Conservation (phyloP, 2,329 filamentous ascomycete species). For the Epichloe sibirici region DNA sequence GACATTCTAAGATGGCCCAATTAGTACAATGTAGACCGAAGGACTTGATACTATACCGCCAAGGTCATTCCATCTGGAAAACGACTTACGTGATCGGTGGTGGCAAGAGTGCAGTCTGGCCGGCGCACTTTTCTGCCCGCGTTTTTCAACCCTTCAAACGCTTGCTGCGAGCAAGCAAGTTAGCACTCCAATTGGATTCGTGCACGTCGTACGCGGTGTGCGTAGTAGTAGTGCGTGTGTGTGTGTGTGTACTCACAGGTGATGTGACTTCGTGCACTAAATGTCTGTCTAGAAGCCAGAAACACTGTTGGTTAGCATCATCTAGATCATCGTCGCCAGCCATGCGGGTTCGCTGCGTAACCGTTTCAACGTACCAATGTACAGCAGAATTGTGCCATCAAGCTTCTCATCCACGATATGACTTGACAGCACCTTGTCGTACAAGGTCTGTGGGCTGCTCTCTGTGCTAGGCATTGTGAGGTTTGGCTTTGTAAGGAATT, state of each 20-base stretch:
- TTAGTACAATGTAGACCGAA: slow-evolving; percentile 4
- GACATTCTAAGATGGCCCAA: slow-evolving; percentile 54
- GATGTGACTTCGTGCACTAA: slow-evolving; percentile 98
- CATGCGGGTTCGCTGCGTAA: neutral
- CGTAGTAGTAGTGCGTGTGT: neutral
- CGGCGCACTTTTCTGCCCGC: slow-evolving; percentile 77
- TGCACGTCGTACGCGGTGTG: neutral
- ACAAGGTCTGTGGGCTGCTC: slow-evolving; percentile 68
- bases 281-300: slow-evolving; percentile 58
- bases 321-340: neutral
- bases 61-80: neutral
- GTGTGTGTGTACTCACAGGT: slow-evolving; percentile 46
- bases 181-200: neutral
- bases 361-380: slow-evolving; percentile 58
- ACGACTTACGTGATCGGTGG: slow-evolving; percentile 78
- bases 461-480: slow-evolving; percentile 59
- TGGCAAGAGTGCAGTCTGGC: slow-evolving; percentile 93
- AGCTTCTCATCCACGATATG: slow-evolving; percentile 93
- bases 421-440: slow-evolving; percentile 93
- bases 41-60: neutral
- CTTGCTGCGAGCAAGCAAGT: slow-evolving; percentile 49
- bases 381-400: slow-evolving; percentile 83
- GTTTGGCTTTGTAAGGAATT: neutral
- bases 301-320: neutral
- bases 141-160: slow-evolving; percentile 89